These are phyloP conservation scores for Leccinum pseudoinsigne DNA, from an alignment of 1,284 basidiomycete species.

Conservation along the genomic window DNA sequence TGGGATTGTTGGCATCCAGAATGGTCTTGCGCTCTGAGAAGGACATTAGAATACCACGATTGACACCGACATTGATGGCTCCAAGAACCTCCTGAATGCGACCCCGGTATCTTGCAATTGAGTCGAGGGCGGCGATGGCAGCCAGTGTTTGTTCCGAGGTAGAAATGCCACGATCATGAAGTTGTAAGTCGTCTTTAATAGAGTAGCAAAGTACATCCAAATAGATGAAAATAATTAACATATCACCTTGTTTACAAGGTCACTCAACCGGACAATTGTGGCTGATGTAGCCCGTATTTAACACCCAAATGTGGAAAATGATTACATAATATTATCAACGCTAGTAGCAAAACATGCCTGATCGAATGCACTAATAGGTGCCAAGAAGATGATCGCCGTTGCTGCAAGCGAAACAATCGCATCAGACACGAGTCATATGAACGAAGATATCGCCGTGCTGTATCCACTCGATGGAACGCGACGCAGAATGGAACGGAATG, in stretches of 20 bases:
- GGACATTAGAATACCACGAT: slow-evolving; percentile 93
- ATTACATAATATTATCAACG: too few relatives aligned
- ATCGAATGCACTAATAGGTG: slow-evolving; percentile 81
- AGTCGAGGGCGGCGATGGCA: slow-evolving; percentile 88
- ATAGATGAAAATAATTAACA: too few relatives aligned
- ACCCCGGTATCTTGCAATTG: slow-evolving; percentile 81
- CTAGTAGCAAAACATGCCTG: slow-evolving; percentile 37
- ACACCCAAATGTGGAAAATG: too few relatives aligned
- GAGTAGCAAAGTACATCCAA: too few relatives aligned
- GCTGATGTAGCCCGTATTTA: too few relatives aligned
- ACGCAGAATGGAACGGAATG: slow-evolving; percentile 7
- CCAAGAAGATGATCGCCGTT: slow-evolving; percentile 73
- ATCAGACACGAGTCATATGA: slow-evolving; percentile 15
- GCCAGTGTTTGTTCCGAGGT: slow-evolving; percentile 71
- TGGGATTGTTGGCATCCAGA: slow-evolving; percentile 14
- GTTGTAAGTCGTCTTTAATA: too few relatives aligned
- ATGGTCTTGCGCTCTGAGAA: slow-evolving; percentile 55
- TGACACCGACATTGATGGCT: slow-evolving; percentile 95
- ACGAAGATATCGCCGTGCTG: slow-evolving; percentile 17
- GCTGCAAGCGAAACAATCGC: slow-evolving; percentile 38
- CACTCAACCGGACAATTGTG: too few relatives aligned
- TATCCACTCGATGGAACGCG: slow-evolving; percentile 12
- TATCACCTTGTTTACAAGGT: too few relatives aligned
- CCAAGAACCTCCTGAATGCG: slow-evolving; percentile 88
- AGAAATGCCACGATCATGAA: slow-evolving; percentile 45